Base-by-base conservation (phyloP, 2,329 filamentous ascomycete genomes). In the Calonectria naviculata region DNA sequence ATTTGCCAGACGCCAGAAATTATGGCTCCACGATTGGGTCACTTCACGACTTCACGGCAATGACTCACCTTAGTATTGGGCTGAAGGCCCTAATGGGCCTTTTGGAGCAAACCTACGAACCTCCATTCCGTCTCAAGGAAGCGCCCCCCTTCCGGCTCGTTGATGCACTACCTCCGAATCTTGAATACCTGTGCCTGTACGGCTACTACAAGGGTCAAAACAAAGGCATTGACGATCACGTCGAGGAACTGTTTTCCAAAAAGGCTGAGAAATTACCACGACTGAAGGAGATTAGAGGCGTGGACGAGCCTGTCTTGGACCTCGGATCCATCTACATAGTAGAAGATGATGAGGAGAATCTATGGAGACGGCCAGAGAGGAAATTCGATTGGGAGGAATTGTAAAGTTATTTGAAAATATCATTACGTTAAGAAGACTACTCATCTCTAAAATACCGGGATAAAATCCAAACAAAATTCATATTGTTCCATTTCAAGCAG, bases 101-200 rank as follows among this genome's bases (percentile, higher is more conserved):
- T 12, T n/a, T 36, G 3, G 31, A 38, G 6, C 38, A 12, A 26
- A 13, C 5, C 7, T 15, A 15, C 15, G 26, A 36, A 8, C 44
- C 68, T 46, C 54, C 44, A 1, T 52, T 46, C 24, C 28, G 17
- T 12, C 46, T 71, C 6, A 28, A 15, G 17, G 31, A 68, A 29
- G 21, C 41, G 24, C 64, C 68, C 4, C 65, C 68, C 3, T 67
- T 68, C 49, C 64, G 68, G 5, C 65, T 71, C 47, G 36, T 64
- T 21, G 68, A 71, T 29, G 65, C 68, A 9, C 26, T 71, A 5
- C 68, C 68, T 5, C 47, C 65, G n/a, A 63, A 64, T 1, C 21
- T 75, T 10, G 38, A 75, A 54, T 68, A 67, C 24, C 4, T 72
- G 1, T 70, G 68, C 28, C 47, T 75, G 3, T 70, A 54, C 19